Evolutionary conservation across 495 filamentous ascomycete genomes (phyloP), one percentile per base, ranked within the genome.

Genomic region (Parathielavia appendiculata): DNA sequence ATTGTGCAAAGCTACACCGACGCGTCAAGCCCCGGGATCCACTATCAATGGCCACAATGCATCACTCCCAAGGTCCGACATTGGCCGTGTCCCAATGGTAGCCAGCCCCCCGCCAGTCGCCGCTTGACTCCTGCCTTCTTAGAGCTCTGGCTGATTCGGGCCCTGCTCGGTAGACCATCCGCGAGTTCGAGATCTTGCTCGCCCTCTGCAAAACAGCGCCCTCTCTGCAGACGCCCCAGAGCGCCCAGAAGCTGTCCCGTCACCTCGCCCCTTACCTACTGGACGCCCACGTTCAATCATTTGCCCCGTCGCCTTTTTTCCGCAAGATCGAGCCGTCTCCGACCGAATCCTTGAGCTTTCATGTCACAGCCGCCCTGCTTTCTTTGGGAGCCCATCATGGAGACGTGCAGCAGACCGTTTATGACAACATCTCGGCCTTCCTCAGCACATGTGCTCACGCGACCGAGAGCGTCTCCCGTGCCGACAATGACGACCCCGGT

Each of bases 151-250:
- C 69, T 70, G 56, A 70, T 65, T 35, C 1, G 20, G 20, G 38
- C 12, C 16, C 17, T 26, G 13, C 43, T 11, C 19, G 4, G 22
- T 63, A 83, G 80, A 80, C 74, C 11, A 81, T 90, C 51, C 84
- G 88, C 54, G 93, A 98, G 77, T 83, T 95, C 58, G 91, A 97
- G 69, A 86, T 92, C 40, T 78, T 97, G 26, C 73, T 97, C 19
- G 90, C 92, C 34, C 79, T 98, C 22, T 95, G 92, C 72, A 90
- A 88, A 72, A 88, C 93, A 26, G 88, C 91, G 10, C 85, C 89
- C 17, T 75, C 83, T 16, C 73, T 97, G 14, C 76, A 83, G 17
- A 80, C 79, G 51, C 64, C 75, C 7, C 82, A 89, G 54, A 86
- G 84, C 69, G 90, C 91, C 41, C 80, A 86, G 63, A 86, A 81